Percentiles rank a stretch among this genome's conserved stretches.
Conservation (phyloP, 2,329 filamentous ascomycete species). For the Hypocrella siamensis region DNA sequence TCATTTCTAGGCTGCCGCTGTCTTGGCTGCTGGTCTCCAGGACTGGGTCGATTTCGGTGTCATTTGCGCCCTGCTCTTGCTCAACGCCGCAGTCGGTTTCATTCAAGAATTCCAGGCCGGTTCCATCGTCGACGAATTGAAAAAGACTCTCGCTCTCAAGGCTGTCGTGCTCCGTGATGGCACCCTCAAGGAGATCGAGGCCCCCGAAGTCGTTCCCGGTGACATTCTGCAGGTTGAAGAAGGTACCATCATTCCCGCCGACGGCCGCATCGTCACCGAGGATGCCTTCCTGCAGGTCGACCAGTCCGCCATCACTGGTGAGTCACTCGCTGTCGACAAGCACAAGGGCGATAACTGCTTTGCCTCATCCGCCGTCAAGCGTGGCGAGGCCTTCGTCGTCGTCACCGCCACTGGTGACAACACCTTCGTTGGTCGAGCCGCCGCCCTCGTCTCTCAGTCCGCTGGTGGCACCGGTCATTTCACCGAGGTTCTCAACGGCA, state of each 20-base stretch:
- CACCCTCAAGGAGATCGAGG: constrained; percentile 61
- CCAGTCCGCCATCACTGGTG: constrained; percentile 82
- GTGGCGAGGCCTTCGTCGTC: constrained; percentile 72
- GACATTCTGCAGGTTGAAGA: constrained; percentile 85
- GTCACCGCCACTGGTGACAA: constrained; percentile 76
- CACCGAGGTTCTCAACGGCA: constrained; percentile 78
- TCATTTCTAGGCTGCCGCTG: constrained; percentile 44
- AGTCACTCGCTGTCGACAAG: constrained; percentile 85
- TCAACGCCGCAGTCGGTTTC: constrained; percentile 78
- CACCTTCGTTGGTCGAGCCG: constrained; percentile 80
- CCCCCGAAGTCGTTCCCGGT: constrained; percentile 72
- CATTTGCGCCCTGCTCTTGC: constrained; percentile 66
- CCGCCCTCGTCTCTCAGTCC: constrained; percentile 69
- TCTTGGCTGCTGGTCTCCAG: constrained; percentile 68
- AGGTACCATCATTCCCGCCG: constrained; percentile 79
- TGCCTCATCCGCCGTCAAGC: constrained; percentile 78
- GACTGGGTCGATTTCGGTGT: constrained; percentile 93
- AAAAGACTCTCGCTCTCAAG: constrained; percentile 80
- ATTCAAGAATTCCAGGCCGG: constrained; percentile 81
- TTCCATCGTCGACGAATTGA: constrained; percentile 79
- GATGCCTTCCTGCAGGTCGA: constrained; percentile 79
- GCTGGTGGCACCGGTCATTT: constrained; percentile 67
- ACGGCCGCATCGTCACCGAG: constrained; percentile 73
- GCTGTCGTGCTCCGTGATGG: constrained; percentile 73
- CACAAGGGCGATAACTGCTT: constrained; percentile 68